Percentiles rank a stretch among this genome's conserved stretches.
phyloP scores from a whole-genome alignment of 2,329 filamentous ascomycete species.

The Ophiocordyceps camponoti-saundersi region DNA sequence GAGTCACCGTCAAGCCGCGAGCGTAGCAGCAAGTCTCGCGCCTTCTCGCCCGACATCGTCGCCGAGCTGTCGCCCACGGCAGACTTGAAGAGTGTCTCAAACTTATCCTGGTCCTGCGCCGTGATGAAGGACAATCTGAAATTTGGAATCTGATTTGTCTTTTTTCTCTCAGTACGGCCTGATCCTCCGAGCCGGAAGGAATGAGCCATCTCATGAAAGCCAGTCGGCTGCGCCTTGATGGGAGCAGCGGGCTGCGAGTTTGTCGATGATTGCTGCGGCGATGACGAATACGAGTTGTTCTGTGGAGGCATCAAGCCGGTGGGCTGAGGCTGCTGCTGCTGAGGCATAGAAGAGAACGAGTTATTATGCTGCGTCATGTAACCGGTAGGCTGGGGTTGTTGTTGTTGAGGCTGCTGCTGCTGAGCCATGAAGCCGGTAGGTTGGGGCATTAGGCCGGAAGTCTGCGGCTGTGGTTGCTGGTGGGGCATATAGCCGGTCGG shows the following conservation, averaged over 20 bases:
- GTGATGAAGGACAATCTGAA: conserved; percentile 94
- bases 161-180: conserved; percentile 32
- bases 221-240: conserved; percentile 49
- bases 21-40: conserved; percentile 71
- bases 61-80: conserved; percentile 71
- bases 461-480: neutral
- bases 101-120: conserved; percentile 85
- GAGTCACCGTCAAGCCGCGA: conserved; percentile 79
- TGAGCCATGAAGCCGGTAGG: neutral
- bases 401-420: neutral
- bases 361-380: too few species aligned
- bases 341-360: too few species aligned
- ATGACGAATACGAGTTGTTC: conserved; percentile 21
- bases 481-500: neutral
- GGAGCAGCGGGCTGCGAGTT: conserved; percentile 36
- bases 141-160: conserved; percentile 69
- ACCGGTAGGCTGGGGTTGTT: conserved; percentile 20
- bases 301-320: conserved; percentile 8
- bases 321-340: conserved; percentile 35
- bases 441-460: neutral
- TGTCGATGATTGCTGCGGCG: conserved; percentile 29
- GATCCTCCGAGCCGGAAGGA: conserved; percentile 41
- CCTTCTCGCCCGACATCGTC: conserved; percentile 84
- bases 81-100: conserved; percentile 94
- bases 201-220: conserved; percentile 49